Conservation (phyloP, 768 basidiomycete species). For the Russula sp. region DNA sequence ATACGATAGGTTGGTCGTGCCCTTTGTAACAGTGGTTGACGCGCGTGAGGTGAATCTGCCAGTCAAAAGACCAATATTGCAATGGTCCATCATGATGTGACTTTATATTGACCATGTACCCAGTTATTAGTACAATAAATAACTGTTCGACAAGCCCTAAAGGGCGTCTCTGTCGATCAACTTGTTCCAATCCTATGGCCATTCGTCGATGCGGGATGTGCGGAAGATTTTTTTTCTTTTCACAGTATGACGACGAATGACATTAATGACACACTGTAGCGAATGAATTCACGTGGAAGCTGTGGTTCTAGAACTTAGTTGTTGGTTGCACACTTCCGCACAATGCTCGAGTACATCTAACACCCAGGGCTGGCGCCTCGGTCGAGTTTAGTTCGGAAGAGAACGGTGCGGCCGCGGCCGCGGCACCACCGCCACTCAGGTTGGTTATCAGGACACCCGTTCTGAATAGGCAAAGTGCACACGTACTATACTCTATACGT, state of each 20-base stretch:
- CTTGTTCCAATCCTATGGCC: too few species aligned
- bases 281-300: neutral
- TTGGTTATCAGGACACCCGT: neutral
- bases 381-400: neutral
- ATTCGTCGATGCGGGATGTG: neutral
- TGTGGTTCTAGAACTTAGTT: too few species aligned
- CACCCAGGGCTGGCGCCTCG: neutral
- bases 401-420: too few species aligned
- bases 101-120: neutral
- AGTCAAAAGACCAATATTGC: too few species aligned
- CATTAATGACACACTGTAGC: neutral
- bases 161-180: too few species aligned
- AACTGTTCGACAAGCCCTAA: neutral
- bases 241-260: neutral
- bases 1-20: constrained; percentile 3
- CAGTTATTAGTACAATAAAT: neutral
- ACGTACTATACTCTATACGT: neutral
- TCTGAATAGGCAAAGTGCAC: too few species aligned
- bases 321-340: too few species aligned
- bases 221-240: neutral
- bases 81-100: neutral
- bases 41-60: neutral
- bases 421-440: neutral
- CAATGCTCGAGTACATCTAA: too few species aligned
- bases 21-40: neutral